Percentiles rank a stretch among this genome's conserved stretches.
phyloP scores from a whole-genome alignment of 2,329 filamentous ascomycete species.

The Colletotrichum sp. region DNA sequence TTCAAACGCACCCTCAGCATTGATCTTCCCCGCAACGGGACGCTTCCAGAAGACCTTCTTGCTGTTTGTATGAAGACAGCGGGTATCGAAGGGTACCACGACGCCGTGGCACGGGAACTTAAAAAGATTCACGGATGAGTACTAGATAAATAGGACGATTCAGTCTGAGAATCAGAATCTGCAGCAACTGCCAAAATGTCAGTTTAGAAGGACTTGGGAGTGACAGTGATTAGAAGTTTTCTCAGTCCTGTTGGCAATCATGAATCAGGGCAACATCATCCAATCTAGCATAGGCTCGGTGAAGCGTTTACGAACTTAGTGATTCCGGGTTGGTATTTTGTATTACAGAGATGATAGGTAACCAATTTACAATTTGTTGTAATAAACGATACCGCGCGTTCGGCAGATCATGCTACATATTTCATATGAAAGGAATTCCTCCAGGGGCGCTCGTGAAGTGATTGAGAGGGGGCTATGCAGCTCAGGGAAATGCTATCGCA shows the following conservation, averaged over 20 bases:
- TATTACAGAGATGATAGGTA: background rate
- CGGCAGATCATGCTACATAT: background rate
- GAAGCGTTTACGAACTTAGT: background rate
- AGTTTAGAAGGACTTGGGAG: background rate
- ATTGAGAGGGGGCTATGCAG: background rate
- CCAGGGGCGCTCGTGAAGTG: background rate
- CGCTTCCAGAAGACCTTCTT: background rate
- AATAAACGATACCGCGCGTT: background rate
- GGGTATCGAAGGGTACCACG: background rate
- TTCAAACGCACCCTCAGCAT: background rate
- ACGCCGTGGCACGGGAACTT: background rate
- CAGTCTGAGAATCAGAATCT: fast-evolving
- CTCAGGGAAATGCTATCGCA: background rate
- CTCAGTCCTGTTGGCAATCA: background rate
- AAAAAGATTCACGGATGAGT: background rate
- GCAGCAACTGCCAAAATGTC: background rate
- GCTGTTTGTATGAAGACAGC: background rate
- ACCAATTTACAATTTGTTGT: background rate
- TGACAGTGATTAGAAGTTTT: fast-evolving
- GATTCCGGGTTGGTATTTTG: background rate
- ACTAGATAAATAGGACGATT: background rate
- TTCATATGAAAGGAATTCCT: background rate
- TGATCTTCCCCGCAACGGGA: background rate
- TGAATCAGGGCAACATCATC: background rate
- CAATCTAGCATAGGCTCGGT: too few species aligned